Evolutionary conservation across 106 monocot species (phyloP).

Genomic region (Dactylorhiza incarnata): DNA sequence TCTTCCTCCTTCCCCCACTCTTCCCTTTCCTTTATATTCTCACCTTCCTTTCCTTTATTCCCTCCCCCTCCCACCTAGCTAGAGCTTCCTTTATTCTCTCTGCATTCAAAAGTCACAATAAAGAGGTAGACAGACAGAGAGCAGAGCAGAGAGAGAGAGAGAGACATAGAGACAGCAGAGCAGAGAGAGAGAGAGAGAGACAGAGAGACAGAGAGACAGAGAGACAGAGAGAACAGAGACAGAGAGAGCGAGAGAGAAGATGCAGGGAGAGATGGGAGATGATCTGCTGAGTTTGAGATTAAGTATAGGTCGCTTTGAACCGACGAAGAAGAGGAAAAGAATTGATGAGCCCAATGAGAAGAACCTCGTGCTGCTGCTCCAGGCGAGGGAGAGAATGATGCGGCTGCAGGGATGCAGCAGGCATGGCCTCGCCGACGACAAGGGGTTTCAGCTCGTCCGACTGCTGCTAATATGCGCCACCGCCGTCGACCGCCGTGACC

Average conservation of each 20-base stretch:
- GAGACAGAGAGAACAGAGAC: neutral
- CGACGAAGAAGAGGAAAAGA: constrained; percentile 22
- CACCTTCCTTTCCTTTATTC: neutral
- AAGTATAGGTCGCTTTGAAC: constrained; percentile 8
- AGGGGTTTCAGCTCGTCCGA: constrained; percentile 28
- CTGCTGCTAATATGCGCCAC: constrained; percentile 41
- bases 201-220: neutral
- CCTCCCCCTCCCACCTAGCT: neutral
- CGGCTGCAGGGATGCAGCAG: neutral
- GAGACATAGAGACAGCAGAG: too few species aligned
- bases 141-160: too few species aligned
- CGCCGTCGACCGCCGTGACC: constrained; percentile 21
- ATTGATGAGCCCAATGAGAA: constrained; percentile 9
- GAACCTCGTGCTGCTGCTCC: constrained; percentile 16
- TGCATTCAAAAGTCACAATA: neutral
- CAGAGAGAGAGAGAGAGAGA: too few species aligned
- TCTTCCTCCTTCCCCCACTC: neutral
- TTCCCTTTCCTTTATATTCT: constrained; percentile 6
- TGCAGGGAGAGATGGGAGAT: constrained; percentile 32
- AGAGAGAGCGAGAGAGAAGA: neutral
- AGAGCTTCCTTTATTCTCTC: neutral
- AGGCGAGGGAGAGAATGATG: constrained; percentile 32
- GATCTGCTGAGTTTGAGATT: constrained; percentile 36
- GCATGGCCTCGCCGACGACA: neutral
- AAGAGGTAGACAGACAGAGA: neutral